Evolutionary conservation across 495 filamentous ascomycete genomes (phyloP).

Genomic region (Rostrohypoxylon terebratum): DNA sequence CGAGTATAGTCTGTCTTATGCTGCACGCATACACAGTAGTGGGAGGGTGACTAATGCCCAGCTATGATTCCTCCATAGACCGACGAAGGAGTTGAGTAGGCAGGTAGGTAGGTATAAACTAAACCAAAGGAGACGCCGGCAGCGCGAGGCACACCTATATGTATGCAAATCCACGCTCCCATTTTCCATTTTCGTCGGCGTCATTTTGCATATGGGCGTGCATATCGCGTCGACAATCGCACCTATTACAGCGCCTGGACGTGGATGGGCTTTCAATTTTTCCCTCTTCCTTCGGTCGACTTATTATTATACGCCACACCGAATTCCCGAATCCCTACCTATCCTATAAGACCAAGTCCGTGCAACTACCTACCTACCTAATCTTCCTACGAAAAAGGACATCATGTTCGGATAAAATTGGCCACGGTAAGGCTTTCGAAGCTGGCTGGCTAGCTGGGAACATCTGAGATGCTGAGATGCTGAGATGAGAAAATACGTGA

Average conservation of each 20-base stretch:
- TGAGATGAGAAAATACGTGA: background rate
- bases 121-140: constrained; percentile 1
- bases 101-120: too few species aligned
- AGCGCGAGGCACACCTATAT: background rate
- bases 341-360: background rate
- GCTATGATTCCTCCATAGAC: background rate
- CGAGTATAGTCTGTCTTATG: background rate
- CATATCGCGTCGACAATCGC: background rate
- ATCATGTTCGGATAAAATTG: background rate
- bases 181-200: background rate
- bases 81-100: background rate
- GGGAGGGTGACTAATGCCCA: background rate
- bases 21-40: background rate
- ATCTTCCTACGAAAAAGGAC: too few species aligned
- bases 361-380: background rate
- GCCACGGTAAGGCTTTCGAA: background rate
- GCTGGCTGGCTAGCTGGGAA: background rate
- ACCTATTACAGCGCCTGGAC: background rate
- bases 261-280: background rate
- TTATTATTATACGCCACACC: background rate
- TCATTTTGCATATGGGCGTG: background rate
- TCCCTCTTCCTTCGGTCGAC: background rate
- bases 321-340: background rate
- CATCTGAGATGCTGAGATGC: too few species aligned
- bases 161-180: background rate